Percentiles rank a stretch among this genome's conserved stretches.
These are phyloP conservation scores for Begonia fuchsioides DNA, from an alignment of 306 rosid genomes.

Conservation along the genomic window DNA sequence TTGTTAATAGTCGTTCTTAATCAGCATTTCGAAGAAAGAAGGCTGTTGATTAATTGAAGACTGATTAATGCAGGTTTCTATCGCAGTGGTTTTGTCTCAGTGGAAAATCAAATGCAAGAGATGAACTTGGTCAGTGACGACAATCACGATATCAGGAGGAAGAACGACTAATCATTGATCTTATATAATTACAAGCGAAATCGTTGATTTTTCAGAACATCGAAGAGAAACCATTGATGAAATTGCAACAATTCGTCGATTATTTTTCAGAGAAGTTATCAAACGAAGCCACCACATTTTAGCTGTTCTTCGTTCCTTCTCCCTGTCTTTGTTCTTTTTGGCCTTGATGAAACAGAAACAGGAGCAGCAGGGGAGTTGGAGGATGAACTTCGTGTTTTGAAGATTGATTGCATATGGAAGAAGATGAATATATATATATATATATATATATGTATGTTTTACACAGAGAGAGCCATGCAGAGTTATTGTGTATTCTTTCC, in stretches of 20 bases:
- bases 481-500: too few relatives aligned
- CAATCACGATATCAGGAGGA: constrained; percentile 16
- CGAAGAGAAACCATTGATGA: too few relatives aligned
- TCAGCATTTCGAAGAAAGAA: too few relatives aligned
- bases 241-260: too few relatives aligned
- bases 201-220: constrained; percentile 2
- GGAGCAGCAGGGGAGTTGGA: constrained; percentile 41
- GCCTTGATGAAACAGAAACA: constrained; percentile 44
- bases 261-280: too few relatives aligned
- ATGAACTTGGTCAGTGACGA: constrained; percentile 43
- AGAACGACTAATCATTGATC: constrained; percentile 20
- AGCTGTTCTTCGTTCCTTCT: constrained; percentile 25
- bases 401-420: too few relatives aligned
- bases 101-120: constrained; percentile 78
- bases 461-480: too few relatives aligned
- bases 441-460: too few relatives aligned
- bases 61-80: constrained; percentile 63
- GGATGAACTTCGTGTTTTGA: constrained; percentile 31
- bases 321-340: constrained; percentile 28
- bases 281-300: too few relatives aligned
- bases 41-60: too few relatives aligned
- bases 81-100: constrained; percentile 58
- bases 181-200: constrained; percentile 13
- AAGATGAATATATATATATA: too few relatives aligned
- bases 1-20: too few relatives aligned